Conservation (phyloP, 2,329 filamentous ascomycete species). For the Fusarium zealandicum region DNA sequence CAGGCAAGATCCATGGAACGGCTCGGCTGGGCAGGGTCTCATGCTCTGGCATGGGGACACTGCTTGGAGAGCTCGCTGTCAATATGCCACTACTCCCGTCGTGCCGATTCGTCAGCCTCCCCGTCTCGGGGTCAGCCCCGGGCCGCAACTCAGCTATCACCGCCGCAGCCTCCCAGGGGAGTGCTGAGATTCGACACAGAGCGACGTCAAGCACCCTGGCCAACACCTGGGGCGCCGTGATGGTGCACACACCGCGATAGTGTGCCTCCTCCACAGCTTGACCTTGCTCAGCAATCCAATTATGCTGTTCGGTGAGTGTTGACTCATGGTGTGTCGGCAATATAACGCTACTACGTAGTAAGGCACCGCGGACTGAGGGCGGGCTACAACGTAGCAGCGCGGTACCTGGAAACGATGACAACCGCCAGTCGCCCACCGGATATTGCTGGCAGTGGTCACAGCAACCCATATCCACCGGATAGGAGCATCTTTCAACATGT, state of each 20-base stretch:
- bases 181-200: not conserved
- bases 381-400: constrained; percentile 9
- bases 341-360: not conserved
- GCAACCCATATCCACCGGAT: constrained; percentile 14
- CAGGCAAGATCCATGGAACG: constrained; percentile 31
- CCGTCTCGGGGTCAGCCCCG: not conserved
- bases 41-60: constrained; percentile 4
- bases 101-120: constrained; percentile 11
- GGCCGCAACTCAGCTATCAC: constrained; percentile 3
- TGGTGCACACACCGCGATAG: not conserved
- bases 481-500: constrained; percentile 29
- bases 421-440: not conserved
- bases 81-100: constrained; percentile 20
- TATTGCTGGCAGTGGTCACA: constrained; percentile 5
- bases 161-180: not conserved
- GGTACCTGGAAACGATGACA: constrained; percentile 5
- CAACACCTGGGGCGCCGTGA: not conserved
- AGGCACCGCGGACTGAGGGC: constrained; percentile 1
- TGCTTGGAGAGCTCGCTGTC: constrained; percentile 24
- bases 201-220: constrained; percentile 11
- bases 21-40: constrained; percentile 14
- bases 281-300: not conserved
- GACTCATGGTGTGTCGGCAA: not conserved
- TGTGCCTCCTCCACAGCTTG: not conserved
- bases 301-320: not conserved